Evolutionary conservation across 192 early-diverging fungal species (phyloP), one percentile per base, ranked within the genome.

Genomic region (Blastocladiella britannica): DNA sequence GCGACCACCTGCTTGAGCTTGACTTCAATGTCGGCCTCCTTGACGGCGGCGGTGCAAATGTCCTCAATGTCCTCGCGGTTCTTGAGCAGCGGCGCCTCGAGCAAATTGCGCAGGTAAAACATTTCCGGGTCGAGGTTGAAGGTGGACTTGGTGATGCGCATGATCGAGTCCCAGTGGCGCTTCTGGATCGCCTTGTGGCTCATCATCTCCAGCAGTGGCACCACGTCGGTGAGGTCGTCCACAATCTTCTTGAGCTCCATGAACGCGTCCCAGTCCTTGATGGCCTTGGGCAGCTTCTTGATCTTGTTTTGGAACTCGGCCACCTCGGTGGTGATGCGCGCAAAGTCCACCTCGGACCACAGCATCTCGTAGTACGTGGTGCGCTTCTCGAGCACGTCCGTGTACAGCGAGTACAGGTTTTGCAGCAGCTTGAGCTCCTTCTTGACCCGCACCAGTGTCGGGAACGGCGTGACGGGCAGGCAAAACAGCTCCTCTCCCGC

Each of bases 41-140:
- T 86, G 58, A 97, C 74, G 67, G 91, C 89, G 53, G 87, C 72
- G 67, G 95, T 88, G 91, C 93, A 97, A 37, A 97, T 68, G 51
- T 87, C 80, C 53, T 93, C 93, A 28, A 99, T 72, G 0, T 91
- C 94, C 80, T 95, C 74, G 47, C 91, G 89, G 3, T 76, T 66
- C 57, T 91, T 63, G 1, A 75, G 63, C 12, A 82, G 58, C 30
- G 90, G 78, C 18, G 90, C 68, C 29, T 82, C 73, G 53, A 97
- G 71, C 12, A 70, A 67, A 69, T 89, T 90, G 66, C 92, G 86
- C 37, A 97, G 70, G 63, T 88, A 85, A 54, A 83, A 81, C 96
- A 94, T 97, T 65, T 99, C 94, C 25, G 94, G 80, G 53, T 96
- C 92, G 53, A 89, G 81, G 51, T 97, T 67, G 1, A 93, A 92